Conservation (phyloP, 129 eudicot genomes). For the carrot (Daucus carota) region DNA sequence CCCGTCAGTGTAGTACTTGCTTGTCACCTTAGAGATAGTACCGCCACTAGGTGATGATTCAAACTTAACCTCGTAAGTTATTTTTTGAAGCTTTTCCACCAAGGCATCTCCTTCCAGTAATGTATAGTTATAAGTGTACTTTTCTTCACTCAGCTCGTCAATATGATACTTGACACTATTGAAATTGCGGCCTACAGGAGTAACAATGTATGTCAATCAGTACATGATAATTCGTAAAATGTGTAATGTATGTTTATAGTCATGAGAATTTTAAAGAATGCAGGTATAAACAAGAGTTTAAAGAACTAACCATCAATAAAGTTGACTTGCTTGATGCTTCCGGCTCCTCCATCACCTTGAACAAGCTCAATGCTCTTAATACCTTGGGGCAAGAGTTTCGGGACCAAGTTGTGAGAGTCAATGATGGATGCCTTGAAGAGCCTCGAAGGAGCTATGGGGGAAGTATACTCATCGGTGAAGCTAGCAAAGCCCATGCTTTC, state of each 20-base stretch:
- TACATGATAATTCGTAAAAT: not conserved
- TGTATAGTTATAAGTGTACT: not conserved
- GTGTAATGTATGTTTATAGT: not conserved
- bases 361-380: not conserved
- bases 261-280: not conserved
- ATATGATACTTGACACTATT: slow-evolving; percentile 1
- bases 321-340: slow-evolving; percentile 1
- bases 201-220: not conserved
- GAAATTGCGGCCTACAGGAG: not conserved
- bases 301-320: not conserved
- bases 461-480: not conserved
- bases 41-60: not conserved
- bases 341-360: not conserved
- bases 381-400: not conserved
- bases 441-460: not conserved
- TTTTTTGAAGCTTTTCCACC: not conserved
- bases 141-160: slow-evolving; percentile 2
- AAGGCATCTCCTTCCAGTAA: slow-evolving; percentile 3
- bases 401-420: not conserved
- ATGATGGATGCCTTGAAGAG: not conserved
- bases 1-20: not conserved
- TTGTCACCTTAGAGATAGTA: slow-evolving; percentile 1
- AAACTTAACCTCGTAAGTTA: not conserved
- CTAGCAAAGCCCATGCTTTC: not conserved
- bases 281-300: not conserved